Base-by-base conservation (phyloP, 306 rosid species). In the Vigna hirtella region DNA sequence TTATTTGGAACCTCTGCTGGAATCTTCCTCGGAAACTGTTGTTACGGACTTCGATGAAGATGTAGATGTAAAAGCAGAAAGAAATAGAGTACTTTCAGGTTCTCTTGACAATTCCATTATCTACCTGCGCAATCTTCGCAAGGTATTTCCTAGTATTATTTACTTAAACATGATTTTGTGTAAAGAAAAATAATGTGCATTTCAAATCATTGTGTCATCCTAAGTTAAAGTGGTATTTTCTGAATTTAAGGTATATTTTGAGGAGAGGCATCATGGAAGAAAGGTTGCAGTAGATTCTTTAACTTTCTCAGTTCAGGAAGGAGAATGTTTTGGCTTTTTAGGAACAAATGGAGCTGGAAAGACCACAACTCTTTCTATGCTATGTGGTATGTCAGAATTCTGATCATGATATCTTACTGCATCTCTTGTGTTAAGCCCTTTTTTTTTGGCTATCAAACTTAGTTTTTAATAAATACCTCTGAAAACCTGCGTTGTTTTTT, bases 341-440 rank as follows among this genome's bases (percentile, higher is more conserved):
- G 98, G 98, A 83, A 92, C 98, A 34, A 94, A 94, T 86, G 98
- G 98, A 81, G 98, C 98, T 73, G 98, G 98, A 79, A 94, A 94
- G 89, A 92, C 98, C 32, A 90, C 98, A 62, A 92, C 98, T 61
- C 86, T 94, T 49, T 92, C 97, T 50, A 94, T 92, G 98, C 85
- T 94, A 67, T 85, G 96, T 66, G 98, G 98, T 94, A 86, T 80
- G 42, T 74, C 77, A 62, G 52, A 73, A 73, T 63, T 68, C 73
- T 82, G 28, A 32, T 32, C 14, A 4, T 50, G 16, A 78, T 79
- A 64, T 49, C 2, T 16, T 62, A 22, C 42, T 59, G 62, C 70
- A 36, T 77, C 53, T 55, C 56, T 18, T 36, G 8, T n/a, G 70
- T 47, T 56, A 4, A 79, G 42, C 12, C 53, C 38, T 28, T 7